Evolutionary conservation across 306 rosid genomes (phyloP).

Genomic region (Elaeagnus macrophylla): DNA sequence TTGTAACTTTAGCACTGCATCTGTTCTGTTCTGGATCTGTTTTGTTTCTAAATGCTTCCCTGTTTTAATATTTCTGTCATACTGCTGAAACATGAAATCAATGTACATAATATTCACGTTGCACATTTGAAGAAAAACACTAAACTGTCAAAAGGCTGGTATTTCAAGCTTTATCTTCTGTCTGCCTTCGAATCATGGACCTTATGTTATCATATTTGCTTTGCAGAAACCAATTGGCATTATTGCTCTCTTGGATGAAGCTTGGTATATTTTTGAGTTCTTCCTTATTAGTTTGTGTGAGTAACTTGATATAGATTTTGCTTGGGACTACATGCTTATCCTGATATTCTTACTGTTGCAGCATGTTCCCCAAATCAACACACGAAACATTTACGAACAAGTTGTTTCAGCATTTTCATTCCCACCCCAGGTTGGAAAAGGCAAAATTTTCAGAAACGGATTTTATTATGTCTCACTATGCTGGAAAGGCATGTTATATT

Average conservation of each 20-base stretch:
- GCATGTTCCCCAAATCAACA: slow-evolving; percentile 95
- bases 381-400: slow-evolving; percentile 85
- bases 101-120: not conserved
- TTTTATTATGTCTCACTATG: slow-evolving; percentile 85
- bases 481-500: slow-evolving; percentile 72
- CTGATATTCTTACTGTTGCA: slow-evolving; percentile 46
- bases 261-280: slow-evolving; percentile 70
- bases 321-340: slow-evolving; percentile 31
- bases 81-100: not conserved
- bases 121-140: not conserved
- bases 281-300: slow-evolving; percentile 41
- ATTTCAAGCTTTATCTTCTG: not conserved
- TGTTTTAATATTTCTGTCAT: not conserved
- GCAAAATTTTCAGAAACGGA: slow-evolving; percentile 90
- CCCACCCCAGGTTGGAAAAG: slow-evolving; percentile 71
- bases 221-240: slow-evolving; percentile 96
- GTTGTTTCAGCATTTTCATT: slow-evolving; percentile 72
- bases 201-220: slow-evolving; percentile 26
- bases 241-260: slow-evolving; percentile 88
- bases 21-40: not conserved
- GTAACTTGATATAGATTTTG: slow-evolving; percentile 17
- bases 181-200: slow-evolving; percentile 15
- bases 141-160: too few relatives aligned
- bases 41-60: not conserved
- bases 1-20: not conserved